phyloP scores from a whole-genome alignment of 1,284 basidiomycete species.

The Apiotrichum siamense region DNA sequence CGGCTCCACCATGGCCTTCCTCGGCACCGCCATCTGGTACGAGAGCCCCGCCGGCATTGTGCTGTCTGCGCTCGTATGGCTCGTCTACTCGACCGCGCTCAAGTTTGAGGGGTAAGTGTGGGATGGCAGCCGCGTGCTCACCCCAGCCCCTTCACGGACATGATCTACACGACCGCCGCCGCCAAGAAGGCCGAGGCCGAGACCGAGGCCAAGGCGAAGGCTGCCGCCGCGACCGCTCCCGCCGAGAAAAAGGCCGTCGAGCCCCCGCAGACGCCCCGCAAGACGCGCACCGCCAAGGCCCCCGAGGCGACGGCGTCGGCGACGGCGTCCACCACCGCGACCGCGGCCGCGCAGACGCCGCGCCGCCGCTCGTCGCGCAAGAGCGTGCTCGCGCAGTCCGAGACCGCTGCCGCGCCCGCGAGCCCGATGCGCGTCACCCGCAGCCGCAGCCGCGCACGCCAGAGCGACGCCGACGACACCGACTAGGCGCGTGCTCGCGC shows the following conservation, averaged over 20 bases:
- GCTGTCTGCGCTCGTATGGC: conserved; percentile 68
- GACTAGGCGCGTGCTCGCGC: conserved; percentile 1
- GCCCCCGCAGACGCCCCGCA: conserved; percentile 7
- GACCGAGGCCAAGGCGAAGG: not conserved
- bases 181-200: not conserved
- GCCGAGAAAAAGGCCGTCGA: conserved; percentile 3
- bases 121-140: not conserved
- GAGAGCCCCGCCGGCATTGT: conserved; percentile 72
- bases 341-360: conserved; percentile 8
- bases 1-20: conserved; percentile 80
- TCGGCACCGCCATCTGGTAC: conserved; percentile 77
- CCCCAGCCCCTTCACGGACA: conserved; percentile 47
- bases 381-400: not conserved
- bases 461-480: conserved; percentile 30
- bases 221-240: too few species aligned
- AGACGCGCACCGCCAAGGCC: not conserved
- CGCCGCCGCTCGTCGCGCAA: conserved; percentile 12
- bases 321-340: conserved; percentile 2
- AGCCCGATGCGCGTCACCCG: conserved; percentile 40
- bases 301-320: conserved; percentile 8
- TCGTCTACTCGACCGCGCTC: conserved; percentile 76
- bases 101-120: conserved; percentile 71
- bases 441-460: conserved; percentile 38
- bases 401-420: conserved; percentile 1
- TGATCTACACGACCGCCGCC: conserved; percentile 43